phyloP scores from a whole-genome alignment of 2,329 filamentous ascomycete genomes.

The Sordariomycetes sp. region DNA sequence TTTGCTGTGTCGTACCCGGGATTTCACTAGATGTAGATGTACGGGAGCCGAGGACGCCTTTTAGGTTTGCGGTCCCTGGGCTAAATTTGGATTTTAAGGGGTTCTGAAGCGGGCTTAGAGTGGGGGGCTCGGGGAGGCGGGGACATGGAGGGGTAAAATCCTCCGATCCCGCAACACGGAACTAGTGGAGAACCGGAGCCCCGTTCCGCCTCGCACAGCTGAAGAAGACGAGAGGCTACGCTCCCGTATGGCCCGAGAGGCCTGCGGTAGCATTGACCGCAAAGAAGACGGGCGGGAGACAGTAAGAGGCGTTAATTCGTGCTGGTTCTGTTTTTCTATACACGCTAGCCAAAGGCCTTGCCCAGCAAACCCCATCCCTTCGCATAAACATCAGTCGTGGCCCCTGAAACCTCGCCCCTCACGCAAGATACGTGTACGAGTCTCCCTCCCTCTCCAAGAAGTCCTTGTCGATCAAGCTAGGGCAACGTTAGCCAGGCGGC shows the following conservation, averaged over 20 bases:
- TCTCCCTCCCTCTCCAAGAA: constrained; percentile 76
- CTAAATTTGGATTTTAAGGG: neutral
- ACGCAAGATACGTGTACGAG: constrained; percentile 62
- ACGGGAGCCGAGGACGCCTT: neutral
- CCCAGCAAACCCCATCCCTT: too few relatives aligned
- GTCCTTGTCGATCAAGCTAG: constrained; percentile 84
- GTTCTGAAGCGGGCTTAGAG: neutral
- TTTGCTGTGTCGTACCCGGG: too few relatives aligned
- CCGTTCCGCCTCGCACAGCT: neutral
- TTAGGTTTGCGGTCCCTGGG: neutral
- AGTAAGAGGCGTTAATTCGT: neutral
- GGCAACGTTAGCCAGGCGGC: neutral
- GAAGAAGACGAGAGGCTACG: neutral
- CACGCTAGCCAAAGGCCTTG: too few relatives aligned
- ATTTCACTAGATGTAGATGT: neutral
- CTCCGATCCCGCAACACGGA: neutral
- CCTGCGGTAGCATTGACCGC: too few relatives aligned
- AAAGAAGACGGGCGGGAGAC: neutral
- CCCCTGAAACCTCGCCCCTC: constrained; percentile 7
- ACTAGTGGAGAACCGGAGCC: neutral
- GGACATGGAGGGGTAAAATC: neutral
- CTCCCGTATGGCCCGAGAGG: neutral
- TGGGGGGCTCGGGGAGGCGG: neutral
- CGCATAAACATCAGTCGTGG: too few relatives aligned
- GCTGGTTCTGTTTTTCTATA: too few relatives aligned